Evolutionary conservation across 176 grass and related monocot species (phyloP), one percentile per base, ranked within the genome.

Genomic region (Olyra latifolia): DNA sequence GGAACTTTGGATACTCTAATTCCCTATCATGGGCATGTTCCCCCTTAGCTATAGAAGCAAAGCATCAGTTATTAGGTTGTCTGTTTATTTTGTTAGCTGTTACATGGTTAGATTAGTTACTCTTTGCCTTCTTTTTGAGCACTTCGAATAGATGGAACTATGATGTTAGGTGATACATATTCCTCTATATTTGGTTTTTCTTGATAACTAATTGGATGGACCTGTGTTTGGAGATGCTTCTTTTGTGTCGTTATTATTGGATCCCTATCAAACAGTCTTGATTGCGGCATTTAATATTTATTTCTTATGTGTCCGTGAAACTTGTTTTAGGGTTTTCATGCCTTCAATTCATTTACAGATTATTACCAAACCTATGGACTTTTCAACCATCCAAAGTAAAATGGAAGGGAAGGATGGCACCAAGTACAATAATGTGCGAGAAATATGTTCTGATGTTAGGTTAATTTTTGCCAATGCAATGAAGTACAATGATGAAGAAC

Each of bases 391-490:
- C 55, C 87, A 82, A 69, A 95, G 88, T 2, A 89, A 87, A 83
- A 98, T 98, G 96, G 96, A 98, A 89, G 86, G 80, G 50, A 98
- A 89, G 47, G 90, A 91, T 83, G 90, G 81, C 28, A 70, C 22
- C 65, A 91, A 76, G 60, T 98, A 98, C 77, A 91, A 68, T 35
- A 98, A 72, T 87, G 92, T 93, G 63, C 79, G 90, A 82, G 92
- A 98, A 80, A 95, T 98, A 84, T 86, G 81, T 89, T 79, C 92
- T n/a, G 92, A 98, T 85, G 92, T 98, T 68, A 87, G 92, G 83
- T 85, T 98, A 72, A 86, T 98, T 77, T 98, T 98, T 83, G 82
- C 87, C 40, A 98, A 98, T 69, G 96, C 96, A 75, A 98, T 98
- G 96, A 87, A 60, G 67, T 98, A 95, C 80, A 98, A 98, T 78